Base-by-base conservation (phyloP, 371 early-diverging fungal species). In the Mucor plumbeus region DNA sequence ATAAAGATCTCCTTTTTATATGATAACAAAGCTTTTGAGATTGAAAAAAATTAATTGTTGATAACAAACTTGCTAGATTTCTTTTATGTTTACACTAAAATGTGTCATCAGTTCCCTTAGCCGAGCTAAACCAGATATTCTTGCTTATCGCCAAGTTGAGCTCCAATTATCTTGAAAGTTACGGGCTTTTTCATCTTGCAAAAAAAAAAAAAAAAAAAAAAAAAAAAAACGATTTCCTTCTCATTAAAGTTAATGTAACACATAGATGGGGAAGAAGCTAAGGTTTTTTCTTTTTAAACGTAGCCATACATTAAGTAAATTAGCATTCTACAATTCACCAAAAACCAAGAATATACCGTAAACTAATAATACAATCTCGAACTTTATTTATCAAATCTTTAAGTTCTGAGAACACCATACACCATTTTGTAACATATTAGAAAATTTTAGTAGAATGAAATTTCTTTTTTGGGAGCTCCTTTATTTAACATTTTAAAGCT, bases 111-210 rank as follows among this genome's bases (percentile, higher is more conserved):
- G n/a, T 44, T 17, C 17, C 7, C 17, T n/a, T 15, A n/a, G 3
- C 15, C 43, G 15, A 43, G 17, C 44, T 44, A 44, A 44, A 7
- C 7, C 8, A 15, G 15, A 17, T n/a, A 15, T 17, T 15, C 5
- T 44, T 44, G 44, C 44, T 44, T 44, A 44, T 44, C 44, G 44
- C n/a, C 44, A 44, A 17, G 8, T 44, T 44, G 44, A 44, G 44
- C 44, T 44, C n/a, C 44, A 44, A 44, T 7, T 17, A 44, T 44
- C n/a, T 44, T 44, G 44, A 17, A 17, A 17, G 5, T 17, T 44
- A 44, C 44, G 44, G 44, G 44, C 44, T 43, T 44, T 44, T 44
- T n/a, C 17, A 7, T 44, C 7, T 15, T 44, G 8, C 44, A 44
- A 44, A 44, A n/a, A n/a, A n/a, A n/a, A n/a, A n/a, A n/a, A n/a